Percentiles rank a stretch among this genome's conserved stretches.
phyloP scores from a whole-genome alignment of 2,329 filamentous ascomycete species.

The Huntiella bhutanensis region DNA sequence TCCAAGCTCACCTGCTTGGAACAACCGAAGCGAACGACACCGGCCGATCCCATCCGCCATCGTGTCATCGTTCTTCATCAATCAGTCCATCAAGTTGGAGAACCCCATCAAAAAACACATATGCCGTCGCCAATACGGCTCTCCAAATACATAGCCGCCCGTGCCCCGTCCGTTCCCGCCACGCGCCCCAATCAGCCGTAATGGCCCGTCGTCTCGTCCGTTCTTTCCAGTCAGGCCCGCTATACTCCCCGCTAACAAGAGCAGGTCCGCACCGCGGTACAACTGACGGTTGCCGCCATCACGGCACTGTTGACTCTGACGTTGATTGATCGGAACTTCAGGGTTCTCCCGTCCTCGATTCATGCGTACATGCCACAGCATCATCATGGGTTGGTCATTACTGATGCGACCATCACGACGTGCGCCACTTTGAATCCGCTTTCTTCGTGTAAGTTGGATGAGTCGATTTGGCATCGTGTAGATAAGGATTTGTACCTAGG shows the following conservation, averaged over 20 bases:
- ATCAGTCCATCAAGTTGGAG: too few relatives aligned
- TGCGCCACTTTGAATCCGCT: constrained; percentile 61
- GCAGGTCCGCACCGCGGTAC: constrained; percentile 49
- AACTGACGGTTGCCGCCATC: constrained; percentile 48
- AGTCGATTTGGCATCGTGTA: constrained; percentile 56
- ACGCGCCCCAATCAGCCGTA: not conserved
- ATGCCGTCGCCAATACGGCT: too few relatives aligned
- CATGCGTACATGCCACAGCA: constrained; percentile 77
- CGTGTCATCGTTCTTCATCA: too few relatives aligned
- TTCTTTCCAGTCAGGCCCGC: not conserved
- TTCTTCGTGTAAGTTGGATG: constrained; percentile 56
- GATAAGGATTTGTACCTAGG: constrained; percentile 79
- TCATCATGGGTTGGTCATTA: constrained; percentile 67
- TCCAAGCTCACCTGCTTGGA: too few relatives aligned
- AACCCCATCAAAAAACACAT: too few relatives aligned
- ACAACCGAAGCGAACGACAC: too few relatives aligned
- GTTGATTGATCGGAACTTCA: constrained; percentile 74
- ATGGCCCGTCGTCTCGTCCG: constrained; percentile 9
- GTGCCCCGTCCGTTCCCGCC: too few relatives aligned
- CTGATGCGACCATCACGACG: constrained; percentile 59
- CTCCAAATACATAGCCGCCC: too few relatives aligned
- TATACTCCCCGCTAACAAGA: not conserved
- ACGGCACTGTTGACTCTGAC: constrained; percentile 55
- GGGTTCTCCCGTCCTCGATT: constrained; percentile 66
- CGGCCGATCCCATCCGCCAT: too few relatives aligned